phyloP scores from a whole-genome alignment of 2,329 filamentous ascomycete species.

The Coniochaeta sp. region DNA sequence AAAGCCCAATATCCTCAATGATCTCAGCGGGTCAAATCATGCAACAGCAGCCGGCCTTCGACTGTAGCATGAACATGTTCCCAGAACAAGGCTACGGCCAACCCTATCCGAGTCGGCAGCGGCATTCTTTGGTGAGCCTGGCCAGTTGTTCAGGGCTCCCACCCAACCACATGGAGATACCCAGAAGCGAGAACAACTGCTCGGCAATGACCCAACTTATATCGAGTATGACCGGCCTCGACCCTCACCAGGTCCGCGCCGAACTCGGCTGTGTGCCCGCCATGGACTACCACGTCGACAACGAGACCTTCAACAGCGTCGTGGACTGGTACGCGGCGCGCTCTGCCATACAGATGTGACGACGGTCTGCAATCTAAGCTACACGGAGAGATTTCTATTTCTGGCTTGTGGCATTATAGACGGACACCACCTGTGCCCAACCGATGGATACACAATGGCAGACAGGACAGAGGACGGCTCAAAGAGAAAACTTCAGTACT shows the following conservation, averaged over 20 bases:
- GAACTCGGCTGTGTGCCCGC: constrained; percentile 8
- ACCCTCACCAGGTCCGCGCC: constrained; percentile 5
- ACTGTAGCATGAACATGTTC: background rate
- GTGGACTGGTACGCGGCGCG: constrained; percentile 1
- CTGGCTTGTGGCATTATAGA: no score
- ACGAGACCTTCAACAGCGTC: constrained; percentile 1
- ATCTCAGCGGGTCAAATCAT: no score
- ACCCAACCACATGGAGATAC: background rate
- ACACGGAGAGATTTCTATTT: no score
- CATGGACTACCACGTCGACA: constrained; percentile 7
- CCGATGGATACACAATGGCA: no score
- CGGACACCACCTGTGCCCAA: no score
- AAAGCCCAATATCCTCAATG: no score
- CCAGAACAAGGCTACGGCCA: background rate
- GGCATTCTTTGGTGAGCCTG: background rate
- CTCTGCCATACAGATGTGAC: background rate
- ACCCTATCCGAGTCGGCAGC: background rate
- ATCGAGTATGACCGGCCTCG: constrained; percentile 9
- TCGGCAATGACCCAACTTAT: constrained; percentile 9
- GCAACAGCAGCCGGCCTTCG: background rate
- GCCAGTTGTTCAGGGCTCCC: background rate
- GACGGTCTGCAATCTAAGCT: no score
- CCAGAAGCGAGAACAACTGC: constrained; percentile 7
- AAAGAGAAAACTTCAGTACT: no score
- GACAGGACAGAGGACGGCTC: no score